phyloP scores from a whole-genome alignment of 1,284 basidiomycete genomes.

The Pisolithus thermaeus region DNA sequence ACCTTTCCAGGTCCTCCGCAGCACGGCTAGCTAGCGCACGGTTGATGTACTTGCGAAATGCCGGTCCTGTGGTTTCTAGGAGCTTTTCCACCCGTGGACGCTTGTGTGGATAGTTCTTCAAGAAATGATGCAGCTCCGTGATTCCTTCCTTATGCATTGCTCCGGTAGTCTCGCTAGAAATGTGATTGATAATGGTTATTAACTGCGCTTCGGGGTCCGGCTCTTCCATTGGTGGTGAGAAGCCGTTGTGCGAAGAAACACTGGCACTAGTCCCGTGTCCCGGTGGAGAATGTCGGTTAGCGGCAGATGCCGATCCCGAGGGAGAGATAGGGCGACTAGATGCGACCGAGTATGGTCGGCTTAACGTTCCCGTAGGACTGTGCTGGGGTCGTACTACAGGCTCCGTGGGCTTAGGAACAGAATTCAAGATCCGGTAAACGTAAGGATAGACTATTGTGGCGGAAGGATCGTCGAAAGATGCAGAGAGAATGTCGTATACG shows the following conservation, averaged over 20 bases:
- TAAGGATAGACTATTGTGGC: conserved; percentile 81
- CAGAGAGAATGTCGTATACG: conserved; percentile 74
- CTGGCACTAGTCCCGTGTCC: conserved; percentile 64
- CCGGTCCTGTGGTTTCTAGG: conserved; percentile 75
- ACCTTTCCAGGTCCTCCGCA: conserved; percentile 77
- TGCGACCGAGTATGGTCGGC: conserved; percentile 48
- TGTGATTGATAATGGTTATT: conserved; percentile 82
- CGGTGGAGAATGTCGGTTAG: conserved; percentile 47
- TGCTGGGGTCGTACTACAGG: conserved; percentile 32
- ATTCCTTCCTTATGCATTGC: conserved; percentile 87
- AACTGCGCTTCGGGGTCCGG: conserved; percentile 77
- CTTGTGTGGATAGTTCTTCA: conserved; percentile 90
- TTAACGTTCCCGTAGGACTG: conserved; percentile 34
- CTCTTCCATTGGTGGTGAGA: conserved; percentile 55
- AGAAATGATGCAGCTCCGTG: conserved; percentile 91
- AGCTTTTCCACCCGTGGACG: conserved; percentile 80
- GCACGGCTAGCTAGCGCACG: conserved; percentile 78
- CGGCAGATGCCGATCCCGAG: conserved; percentile 50
- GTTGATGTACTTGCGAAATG: conserved; percentile 81
- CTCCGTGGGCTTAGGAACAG: conserved; percentile 43
- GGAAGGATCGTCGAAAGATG: conserved; percentile 76
- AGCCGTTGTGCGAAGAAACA: conserved; percentile 50
- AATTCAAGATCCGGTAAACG: conserved; percentile 80
- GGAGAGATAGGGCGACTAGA: conserved; percentile 62
- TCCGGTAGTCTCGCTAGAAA: conserved; percentile 82